Evolutionary conservation across 2,329 filamentous ascomycete genomes (phyloP).

Genomic region (Exophiala lecanii-corni): DNA sequence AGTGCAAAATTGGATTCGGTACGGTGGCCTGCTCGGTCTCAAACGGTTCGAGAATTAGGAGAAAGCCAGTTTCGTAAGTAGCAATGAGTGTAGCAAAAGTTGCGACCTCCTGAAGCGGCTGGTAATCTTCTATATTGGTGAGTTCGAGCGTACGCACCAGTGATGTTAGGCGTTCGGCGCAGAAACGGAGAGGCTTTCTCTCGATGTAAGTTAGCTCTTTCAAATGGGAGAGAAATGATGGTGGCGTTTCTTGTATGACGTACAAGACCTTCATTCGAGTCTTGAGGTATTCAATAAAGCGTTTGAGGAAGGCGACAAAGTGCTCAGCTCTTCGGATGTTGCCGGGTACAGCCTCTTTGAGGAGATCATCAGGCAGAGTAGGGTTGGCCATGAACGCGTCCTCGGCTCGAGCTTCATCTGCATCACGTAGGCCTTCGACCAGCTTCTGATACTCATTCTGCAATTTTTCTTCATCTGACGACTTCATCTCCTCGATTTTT

Average conservation of each 20-base stretch:
- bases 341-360: constrained; percentile 92
- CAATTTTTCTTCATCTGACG: constrained; percentile 89
- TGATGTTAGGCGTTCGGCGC: constrained; percentile 88
- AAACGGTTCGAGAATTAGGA: constrained; percentile 94
- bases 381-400: constrained; percentile 98
- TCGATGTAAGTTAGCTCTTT: constrained; percentile 95
- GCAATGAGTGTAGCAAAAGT: constrained; percentile 94
- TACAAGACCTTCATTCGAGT: constrained; percentile 98
- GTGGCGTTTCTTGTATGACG: constrained; percentile 93
- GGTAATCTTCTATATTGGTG: constrained; percentile 96
- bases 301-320: constrained; percentile 88
- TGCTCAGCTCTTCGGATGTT: constrained; percentile 96
- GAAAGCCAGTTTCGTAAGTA: constrained; percentile 93
- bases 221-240: constrained; percentile 86
- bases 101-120: constrained; percentile 92
- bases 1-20: constrained; percentile 93
- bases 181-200: constrained; percentile 87
- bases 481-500: constrained; percentile 90
- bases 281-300: constrained; percentile 97
- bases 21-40: constrained; percentile 94
- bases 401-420: constrained; percentile 84
- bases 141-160: constrained; percentile 91
- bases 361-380: constrained; percentile 82
- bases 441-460: constrained; percentile 94
- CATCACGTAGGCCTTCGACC: constrained; percentile 82